Evolutionary conservation across 768 basidiomycete species (phyloP).

Genomic region (Russula ochroleuca): DNA sequence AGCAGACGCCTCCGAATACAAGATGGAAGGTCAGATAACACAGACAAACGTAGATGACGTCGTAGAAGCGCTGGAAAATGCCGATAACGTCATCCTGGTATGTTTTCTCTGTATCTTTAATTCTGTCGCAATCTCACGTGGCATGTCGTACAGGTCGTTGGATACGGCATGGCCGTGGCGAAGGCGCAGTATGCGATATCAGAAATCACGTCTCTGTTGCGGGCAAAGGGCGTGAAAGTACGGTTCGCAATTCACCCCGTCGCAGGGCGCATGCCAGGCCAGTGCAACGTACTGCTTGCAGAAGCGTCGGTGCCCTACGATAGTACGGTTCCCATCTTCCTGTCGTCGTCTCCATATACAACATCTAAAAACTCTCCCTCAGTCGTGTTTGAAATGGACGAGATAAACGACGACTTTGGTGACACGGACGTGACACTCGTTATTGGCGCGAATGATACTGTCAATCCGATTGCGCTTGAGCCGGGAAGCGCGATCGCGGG

Average conservation of each 20-base stretch:
- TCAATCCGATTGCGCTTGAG: constrained; percentile 86
- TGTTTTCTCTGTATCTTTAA: constrained; percentile 17
- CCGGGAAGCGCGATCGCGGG: constrained; percentile 84
- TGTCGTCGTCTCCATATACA: neutral
- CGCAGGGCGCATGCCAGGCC: constrained; percentile 89
- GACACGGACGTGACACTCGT: constrained; percentile 89
- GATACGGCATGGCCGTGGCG: constrained; percentile 90
- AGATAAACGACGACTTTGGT: constrained; percentile 88
- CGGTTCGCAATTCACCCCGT: constrained; percentile 89
- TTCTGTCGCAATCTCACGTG: neutral
- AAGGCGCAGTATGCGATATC: constrained; percentile 76
- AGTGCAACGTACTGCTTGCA: constrained; percentile 88
- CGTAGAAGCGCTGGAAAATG: constrained; percentile 69
- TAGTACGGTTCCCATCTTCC: constrained; percentile 44
- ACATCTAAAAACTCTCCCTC: constrained; percentile 4
- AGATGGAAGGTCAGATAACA: constrained; percentile 81
- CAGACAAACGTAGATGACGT: constrained; percentile 78
- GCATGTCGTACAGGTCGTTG: constrained; percentile 53
- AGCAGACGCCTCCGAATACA: constrained; percentile 49
- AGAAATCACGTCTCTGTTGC: constrained; percentile 70
- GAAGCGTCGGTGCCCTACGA: constrained; percentile 90
- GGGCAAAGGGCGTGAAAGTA: constrained; percentile 71
- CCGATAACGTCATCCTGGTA: constrained; percentile 81
- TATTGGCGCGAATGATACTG: constrained; percentile 90
- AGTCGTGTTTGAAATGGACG: constrained; percentile 93